Conservation (phyloP, 768 basidiomycete genomes). For the Auriscalpium microsporum region DNA sequence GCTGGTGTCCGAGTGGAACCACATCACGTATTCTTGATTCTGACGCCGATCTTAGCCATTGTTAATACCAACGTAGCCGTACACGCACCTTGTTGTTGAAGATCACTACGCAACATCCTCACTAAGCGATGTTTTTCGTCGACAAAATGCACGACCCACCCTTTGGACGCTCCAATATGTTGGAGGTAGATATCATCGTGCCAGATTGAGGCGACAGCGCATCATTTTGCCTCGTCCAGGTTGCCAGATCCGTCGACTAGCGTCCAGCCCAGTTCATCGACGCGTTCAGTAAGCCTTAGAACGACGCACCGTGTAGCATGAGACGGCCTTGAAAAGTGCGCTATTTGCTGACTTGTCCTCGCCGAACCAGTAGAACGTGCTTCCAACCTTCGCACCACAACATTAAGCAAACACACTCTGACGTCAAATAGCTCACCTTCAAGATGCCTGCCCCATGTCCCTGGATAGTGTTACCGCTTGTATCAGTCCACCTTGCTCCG, state of each 20-base stretch:
- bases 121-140: too few relatives aligned
- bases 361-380: conserved; percentile 53
- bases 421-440: conserved; percentile 28
- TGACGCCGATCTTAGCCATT: conserved; percentile 13
- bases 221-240: conserved; percentile 51
- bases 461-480: conserved; percentile 51
- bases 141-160: conserved; percentile 23
- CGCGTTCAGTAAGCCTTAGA: neutral
- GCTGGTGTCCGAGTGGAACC: conserved; percentile 60
- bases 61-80: too few relatives aligned
- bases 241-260: conserved; percentile 41
- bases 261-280: neutral
- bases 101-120: conserved; percentile 19
- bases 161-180: conserved; percentile 58
- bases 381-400: conserved; percentile 32
- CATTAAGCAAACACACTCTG: neutral
- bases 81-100: conserved; percentile 40
- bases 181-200: conserved; percentile 47
- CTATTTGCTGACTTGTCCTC: conserved; percentile 56
- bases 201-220: conserved; percentile 45
- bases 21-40: conserved; percentile 61
- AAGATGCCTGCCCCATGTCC: conserved; percentile 55
- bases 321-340: conserved; percentile 47
- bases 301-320: conserved; percentile 41
- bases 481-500: conserved; percentile 56